phyloP scores from a whole-genome alignment of 2,329 filamentous ascomycete species.

The Cadophora luteo-olivacea region DNA sequence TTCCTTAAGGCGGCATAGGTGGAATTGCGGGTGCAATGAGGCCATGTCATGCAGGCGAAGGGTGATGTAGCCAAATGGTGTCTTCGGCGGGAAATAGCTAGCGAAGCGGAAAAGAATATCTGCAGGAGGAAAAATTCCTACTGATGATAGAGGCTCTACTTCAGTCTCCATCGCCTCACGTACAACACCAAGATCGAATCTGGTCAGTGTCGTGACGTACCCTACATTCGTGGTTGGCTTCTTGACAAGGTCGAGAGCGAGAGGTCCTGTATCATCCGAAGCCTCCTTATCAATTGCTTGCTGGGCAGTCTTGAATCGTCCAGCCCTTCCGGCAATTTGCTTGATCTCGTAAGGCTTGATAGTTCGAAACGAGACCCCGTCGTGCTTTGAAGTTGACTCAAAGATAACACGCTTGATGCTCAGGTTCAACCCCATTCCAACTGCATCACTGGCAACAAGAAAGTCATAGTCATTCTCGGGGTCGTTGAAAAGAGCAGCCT shows the following conservation, averaged over 20 bases:
- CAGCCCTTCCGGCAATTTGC: constrained; percentile 93
- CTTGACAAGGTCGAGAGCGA: constrained; percentile 11
- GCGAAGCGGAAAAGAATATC: constrained; percentile 77
- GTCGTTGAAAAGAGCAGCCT: constrained; percentile 93
- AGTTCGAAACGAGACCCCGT: constrained; percentile 61
- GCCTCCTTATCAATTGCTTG: constrained; percentile 51
- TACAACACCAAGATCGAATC: constrained; percentile 70
- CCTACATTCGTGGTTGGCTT: constrained; percentile 55
- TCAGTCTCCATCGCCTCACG: constrained; percentile 66
- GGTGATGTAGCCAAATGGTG: constrained; percentile 84
- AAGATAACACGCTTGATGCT: constrained; percentile 92
- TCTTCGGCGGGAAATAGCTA: constrained; percentile 79
- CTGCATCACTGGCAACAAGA: constrained; percentile 91
- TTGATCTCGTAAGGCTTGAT: constrained; percentile 82
- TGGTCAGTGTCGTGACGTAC: constrained; percentile 79
- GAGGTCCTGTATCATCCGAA: neutral
- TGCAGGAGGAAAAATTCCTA: constrained; percentile 77
- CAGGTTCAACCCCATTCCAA: constrained; percentile 96
- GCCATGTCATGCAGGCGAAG: constrained; percentile 73
- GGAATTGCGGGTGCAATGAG: constrained; percentile 68
- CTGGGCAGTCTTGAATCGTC: constrained; percentile 78
- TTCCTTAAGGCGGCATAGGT: constrained; percentile 70
- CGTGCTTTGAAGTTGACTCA: constrained; percentile 76
- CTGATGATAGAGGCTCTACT: constrained; percentile 69
- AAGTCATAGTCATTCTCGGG: constrained; percentile 95